These are phyloP conservation scores for Cryptococcus sp. DNA, from an alignment of 1,284 basidiomycete genomes.

Conservation along the genomic window DNA sequence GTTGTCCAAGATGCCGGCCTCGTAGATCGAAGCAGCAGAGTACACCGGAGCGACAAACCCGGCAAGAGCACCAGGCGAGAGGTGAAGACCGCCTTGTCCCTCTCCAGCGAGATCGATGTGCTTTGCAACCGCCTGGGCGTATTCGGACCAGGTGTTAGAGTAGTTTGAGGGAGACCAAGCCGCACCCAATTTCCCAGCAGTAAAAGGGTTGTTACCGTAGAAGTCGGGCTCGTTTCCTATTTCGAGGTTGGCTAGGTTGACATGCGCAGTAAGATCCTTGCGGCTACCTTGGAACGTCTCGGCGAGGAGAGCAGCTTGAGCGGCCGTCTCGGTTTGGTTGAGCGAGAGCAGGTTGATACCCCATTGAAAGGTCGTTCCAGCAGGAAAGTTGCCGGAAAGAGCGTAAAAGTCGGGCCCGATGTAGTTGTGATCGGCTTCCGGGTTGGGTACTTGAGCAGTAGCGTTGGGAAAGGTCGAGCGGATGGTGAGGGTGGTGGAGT, in stretches of 20 bases:
- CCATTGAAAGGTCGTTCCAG: conserved; percentile 43
- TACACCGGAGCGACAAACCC: not conserved
- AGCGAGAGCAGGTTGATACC: conserved; percentile 25
- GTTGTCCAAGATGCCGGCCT: conserved; percentile 1
- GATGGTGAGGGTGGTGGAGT: not conserved
- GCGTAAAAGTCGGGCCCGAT: conserved; percentile 58
- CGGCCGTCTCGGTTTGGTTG: conserved; percentile 56
- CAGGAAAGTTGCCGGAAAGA: conserved; percentile 55
- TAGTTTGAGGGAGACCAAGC: conserved; percentile 5
- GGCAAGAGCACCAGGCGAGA: not conserved
- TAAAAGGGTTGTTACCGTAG: not conserved
- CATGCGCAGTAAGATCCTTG: conserved; percentile 43
- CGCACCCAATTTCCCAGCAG: not conserved
- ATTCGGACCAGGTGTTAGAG: conserved; percentile 3
- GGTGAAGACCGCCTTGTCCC: not conserved
- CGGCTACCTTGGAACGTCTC: conserved; percentile 50
- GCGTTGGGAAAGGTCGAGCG: conserved; percentile 50
- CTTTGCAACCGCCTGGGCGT: not conserved
- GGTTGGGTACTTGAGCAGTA: conserved; percentile 55
- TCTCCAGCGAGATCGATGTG: not conserved
- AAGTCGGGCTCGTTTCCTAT: conserved; percentile 47
- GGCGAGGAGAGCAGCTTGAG: conserved; percentile 55
- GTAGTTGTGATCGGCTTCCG: conserved; percentile 56
- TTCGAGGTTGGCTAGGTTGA: conserved; percentile 56
- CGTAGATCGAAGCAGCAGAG: not conserved